Percentiles rank a stretch among this genome's conserved stretches.
Evolutionary conservation across 2,329 filamentous ascomycete species (phyloP).

Genomic region (Escovopsis sp.): DNA sequence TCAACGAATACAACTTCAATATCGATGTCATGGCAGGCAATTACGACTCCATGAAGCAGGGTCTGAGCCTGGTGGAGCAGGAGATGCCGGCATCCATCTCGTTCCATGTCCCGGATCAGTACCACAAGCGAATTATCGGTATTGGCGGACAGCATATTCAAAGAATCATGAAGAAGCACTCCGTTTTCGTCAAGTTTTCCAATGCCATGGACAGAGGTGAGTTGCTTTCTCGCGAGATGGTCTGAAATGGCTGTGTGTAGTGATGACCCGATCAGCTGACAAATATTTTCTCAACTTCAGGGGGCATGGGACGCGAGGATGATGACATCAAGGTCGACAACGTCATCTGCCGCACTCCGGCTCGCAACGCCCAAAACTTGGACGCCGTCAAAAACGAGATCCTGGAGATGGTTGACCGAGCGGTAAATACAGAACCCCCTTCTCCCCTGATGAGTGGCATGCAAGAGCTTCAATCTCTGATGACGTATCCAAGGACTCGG

Average conservation of each 20-base stretch:
- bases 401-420: constrained; percentile 97
- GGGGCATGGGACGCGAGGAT: constrained; percentile 76
- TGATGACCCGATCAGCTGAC: no score
- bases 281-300: constrained; percentile 5
- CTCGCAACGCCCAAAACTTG: constrained; percentile 89
- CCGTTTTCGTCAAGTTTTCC: constrained; percentile 98
- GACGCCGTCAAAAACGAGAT: constrained; percentile 98
- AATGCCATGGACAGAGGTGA: constrained; percentile 92
- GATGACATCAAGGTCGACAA: constrained; percentile 98
- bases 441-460: no score
- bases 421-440: constrained; percentile 35
- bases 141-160: constrained; percentile 98
- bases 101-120: constrained; percentile 97
- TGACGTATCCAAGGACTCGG: constrained; percentile 53
- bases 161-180: constrained; percentile 99
- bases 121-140: constrained; percentile 97
- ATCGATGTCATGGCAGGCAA: constrained; percentile 89
- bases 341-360: constrained; percentile 93
- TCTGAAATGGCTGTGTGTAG: background rate
- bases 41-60: constrained; percentile 90
- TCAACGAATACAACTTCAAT: constrained; percentile 99
- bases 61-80: constrained; percentile 84
- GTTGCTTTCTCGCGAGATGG: no score
- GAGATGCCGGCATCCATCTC: constrained; percentile 99
- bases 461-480: background rate